Evolutionary conservation across 176 grass and related monocot genomes (phyloP).

Genomic region (Zizania latifolia): DNA sequence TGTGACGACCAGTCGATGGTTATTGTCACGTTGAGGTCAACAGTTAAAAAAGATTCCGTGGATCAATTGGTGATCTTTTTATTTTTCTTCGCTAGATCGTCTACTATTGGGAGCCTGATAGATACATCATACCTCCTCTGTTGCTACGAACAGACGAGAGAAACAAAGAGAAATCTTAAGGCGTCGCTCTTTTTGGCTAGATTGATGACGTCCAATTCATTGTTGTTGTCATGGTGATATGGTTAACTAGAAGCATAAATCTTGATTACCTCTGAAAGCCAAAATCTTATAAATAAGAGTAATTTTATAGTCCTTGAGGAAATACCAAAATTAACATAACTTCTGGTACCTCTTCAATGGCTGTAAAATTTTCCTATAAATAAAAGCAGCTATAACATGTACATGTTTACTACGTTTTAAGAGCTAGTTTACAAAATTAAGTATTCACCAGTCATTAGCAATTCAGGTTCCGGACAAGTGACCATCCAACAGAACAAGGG

Average conservation of each 20-base stretch:
- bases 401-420: background rate
- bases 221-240: background rate
- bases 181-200: conserved; percentile 14
- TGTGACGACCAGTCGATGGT: background rate
- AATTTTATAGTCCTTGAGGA: too few relatives aligned
- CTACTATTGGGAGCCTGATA: background rate
- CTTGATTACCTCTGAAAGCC: background rate
- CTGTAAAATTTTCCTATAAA: too few relatives aligned
- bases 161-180: conserved; percentile 9
- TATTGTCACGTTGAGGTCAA: background rate
- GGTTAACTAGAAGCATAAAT: background rate
- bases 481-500: background rate
- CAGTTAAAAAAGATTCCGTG: background rate
- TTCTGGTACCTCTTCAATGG: too few relatives aligned
- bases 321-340: too few relatives aligned
- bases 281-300: background rate
- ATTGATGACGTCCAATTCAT: background rate
- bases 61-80: background rate
- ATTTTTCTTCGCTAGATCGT: background rate
- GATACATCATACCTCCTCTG: background rate
- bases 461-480: conserved; percentile 1
- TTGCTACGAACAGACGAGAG: background rate
- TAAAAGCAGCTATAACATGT: background rate
- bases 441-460: background rate
- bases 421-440: background rate